These are phyloP conservation scores for Lanmaoa rubissima DNA, from an alignment of 768 basidiomycete species.

Conservation along the genomic window DNA sequence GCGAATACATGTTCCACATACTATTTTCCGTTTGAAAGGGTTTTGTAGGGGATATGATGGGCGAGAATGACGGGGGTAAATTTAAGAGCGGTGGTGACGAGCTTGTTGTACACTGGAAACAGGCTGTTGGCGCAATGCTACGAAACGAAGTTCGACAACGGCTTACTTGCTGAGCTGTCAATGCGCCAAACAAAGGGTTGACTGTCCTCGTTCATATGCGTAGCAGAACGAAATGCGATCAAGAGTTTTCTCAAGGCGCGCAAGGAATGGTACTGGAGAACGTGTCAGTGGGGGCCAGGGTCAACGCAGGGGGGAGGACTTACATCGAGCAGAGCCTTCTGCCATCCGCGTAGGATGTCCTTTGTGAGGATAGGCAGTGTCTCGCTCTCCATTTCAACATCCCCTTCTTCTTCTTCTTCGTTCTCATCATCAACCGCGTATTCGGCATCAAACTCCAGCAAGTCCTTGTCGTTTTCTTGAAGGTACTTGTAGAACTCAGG, in stretches of 20 bases:
- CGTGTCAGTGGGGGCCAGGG: not conserved
- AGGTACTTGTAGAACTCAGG: slow-evolving; percentile 99
- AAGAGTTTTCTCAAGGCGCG: slow-evolving; percentile 80
- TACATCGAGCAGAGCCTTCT: slow-evolving; percentile 84
- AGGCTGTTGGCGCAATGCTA: not conserved
- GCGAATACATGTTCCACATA: slow-evolving; percentile 38
- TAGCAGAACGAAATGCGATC: slow-evolving; percentile 89
- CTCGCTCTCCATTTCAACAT: slow-evolving; percentile 42
- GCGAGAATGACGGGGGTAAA: slow-evolving; percentile 89
- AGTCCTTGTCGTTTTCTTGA: slow-evolving; percentile 89
- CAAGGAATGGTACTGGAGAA: slow-evolving; percentile 75
- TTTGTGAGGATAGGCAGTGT: slow-evolving; percentile 60
- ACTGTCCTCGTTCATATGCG: slow-evolving; percentile 83
- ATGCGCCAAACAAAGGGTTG: slow-evolving; percentile 83
- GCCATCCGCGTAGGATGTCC: slow-evolving; percentile 76
- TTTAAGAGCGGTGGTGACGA: slow-evolving; percentile 79
- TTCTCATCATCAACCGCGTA: slow-evolving; percentile 47
- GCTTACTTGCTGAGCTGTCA: slow-evolving; percentile 57
- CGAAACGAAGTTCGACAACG: not conserved
- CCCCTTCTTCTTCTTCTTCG: slow-evolving; percentile 43
- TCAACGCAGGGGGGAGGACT: slow-evolving; percentile 8
- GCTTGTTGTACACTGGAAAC: slow-evolving; percentile 84
- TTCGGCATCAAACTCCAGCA: slow-evolving; percentile 74
- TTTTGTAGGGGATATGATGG: slow-evolving; percentile 88
- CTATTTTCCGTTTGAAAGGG: slow-evolving; percentile 80